A percentile compares a stretch with the other conserved stretches of the same genome.
These are phyloP conservation scores for Candida succiphila DNA, from an alignment of 805 yeast genomes.

Conservation along the genomic window DNA sequence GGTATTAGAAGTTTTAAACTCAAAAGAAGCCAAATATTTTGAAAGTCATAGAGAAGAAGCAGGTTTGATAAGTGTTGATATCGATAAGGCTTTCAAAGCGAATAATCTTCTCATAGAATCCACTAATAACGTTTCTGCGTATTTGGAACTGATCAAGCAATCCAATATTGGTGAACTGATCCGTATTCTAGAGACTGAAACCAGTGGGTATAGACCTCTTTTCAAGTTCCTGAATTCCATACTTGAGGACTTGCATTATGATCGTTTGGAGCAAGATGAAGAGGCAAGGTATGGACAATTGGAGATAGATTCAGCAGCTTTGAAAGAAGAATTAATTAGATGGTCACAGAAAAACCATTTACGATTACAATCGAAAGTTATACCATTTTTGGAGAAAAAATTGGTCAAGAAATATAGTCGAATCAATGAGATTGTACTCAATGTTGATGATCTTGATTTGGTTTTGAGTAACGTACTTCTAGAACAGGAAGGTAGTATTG, in stretches of 20 bases:
- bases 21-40: neutral
- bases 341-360: constrained; percentile 26
- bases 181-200: constrained; percentile 16
- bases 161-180: constrained; percentile 19
- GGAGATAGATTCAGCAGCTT: constrained; percentile 3
- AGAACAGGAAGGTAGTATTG: constrained; percentile 20
- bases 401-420: constrained; percentile 18
- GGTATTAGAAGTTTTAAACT: constrained; percentile 9
- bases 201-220: constrained; percentile 20
- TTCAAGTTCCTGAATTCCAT: constrained; percentile 15
- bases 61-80: constrained; percentile 10
- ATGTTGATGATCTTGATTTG: constrained; percentile 22
- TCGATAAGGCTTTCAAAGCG: constrained; percentile 16
- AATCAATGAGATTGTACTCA: constrained; percentile 19
- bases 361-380: constrained; percentile 22
- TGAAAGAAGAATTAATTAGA: constrained; percentile 13
- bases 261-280: neutral
- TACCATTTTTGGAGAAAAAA: constrained; percentile 18
- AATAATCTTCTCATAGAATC: constrained; percentile 18
- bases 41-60: neutral
- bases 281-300: constrained; percentile 1
- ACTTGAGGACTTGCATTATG: constrained; percentile 12
- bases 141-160: constrained; percentile 14
- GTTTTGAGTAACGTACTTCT: constrained; percentile 18
- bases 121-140: constrained; percentile 15